Evolutionary conservation across 108 stramenopile species (phyloP).

Genomic region (Skeletonema menzelii): DNA sequence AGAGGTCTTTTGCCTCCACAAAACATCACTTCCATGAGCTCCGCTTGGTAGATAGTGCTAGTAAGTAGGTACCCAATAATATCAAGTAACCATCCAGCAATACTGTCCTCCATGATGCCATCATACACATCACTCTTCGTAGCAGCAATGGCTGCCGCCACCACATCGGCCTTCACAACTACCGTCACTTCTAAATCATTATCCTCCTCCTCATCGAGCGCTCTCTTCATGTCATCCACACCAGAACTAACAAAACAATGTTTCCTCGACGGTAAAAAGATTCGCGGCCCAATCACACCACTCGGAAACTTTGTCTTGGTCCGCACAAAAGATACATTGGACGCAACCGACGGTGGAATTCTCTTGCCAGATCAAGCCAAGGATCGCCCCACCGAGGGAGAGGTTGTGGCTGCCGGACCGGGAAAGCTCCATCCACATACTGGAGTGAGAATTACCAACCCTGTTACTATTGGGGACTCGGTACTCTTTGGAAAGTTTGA

Average conservation of each 20-base stretch:
- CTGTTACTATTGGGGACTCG: constrained; percentile 76
- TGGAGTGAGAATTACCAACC: constrained; percentile 78
- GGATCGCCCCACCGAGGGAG: constrained; percentile 89
- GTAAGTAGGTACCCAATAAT: not conserved
- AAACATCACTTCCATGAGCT: not conserved
- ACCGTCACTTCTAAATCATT: not conserved
- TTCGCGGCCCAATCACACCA: constrained; percentile 84
- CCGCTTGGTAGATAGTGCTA: not conserved
- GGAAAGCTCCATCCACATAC: constrained; percentile 92
- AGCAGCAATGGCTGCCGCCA: constrained; percentile 5
- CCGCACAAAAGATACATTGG: constrained; percentile 78
- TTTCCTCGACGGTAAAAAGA: constrained; percentile 72
- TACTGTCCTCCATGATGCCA: not conserved
- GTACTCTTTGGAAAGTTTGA: constrained; percentile 95
- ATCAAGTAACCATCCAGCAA: not conserved
- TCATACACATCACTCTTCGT: constrained; percentile 6
- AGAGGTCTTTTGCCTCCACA: not conserved
- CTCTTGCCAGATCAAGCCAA: constrained; percentile 89
- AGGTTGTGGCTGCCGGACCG: constrained; percentile 88
- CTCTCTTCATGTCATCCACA: constrained; percentile 3
- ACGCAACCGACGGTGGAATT: constrained; percentile 90
- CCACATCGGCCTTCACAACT: constrained; percentile 14
- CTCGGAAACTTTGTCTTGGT: constrained; percentile 86
- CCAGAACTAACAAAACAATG: constrained; percentile 19
- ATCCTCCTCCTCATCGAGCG: not conserved